Percentiles rank a stretch among this genome's conserved stretches.
These are phyloP conservation scores for Metschnikowia baotianmanensis DNA, from an alignment of 805 yeast genomes.

Conservation along the genomic window DNA sequence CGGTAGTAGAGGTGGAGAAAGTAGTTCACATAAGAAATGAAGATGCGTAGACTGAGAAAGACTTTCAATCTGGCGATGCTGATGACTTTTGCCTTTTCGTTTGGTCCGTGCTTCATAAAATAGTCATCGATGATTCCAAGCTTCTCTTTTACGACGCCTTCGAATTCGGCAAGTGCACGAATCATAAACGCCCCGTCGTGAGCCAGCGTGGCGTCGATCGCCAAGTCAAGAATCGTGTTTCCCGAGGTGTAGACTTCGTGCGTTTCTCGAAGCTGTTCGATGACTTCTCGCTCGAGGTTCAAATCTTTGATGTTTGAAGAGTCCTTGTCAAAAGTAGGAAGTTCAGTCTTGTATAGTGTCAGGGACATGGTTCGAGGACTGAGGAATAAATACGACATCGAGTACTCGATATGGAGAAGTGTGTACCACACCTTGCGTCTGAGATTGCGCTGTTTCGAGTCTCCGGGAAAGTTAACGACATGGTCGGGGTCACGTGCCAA, in stretches of 20 bases:
- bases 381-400: conserved; percentile 12
- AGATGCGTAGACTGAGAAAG: conserved; percentile 9
- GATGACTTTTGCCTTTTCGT: background rate
- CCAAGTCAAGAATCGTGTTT: conserved; percentile 11
- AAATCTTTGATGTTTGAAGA: conserved; percentile 13
- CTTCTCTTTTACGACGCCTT: conserved; percentile 4
- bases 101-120: conserved; percentile 1
- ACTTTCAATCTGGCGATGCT: conserved; percentile 1
- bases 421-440: conserved; percentile 19
- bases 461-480: conserved; percentile 7
- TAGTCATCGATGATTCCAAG: conserved; percentile 14
- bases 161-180: conserved; percentile 13
- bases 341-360: conserved; percentile 10
- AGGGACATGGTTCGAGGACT: conserved; percentile 11
- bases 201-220: conserved; percentile 6
- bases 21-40: conserved; percentile 18
- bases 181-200: conserved; percentile 9
- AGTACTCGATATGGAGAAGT: conserved; percentile 15
- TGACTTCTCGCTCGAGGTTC: conserved; percentile 10
- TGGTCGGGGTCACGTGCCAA: conserved; percentile 19
- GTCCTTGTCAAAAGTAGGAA: conserved; percentile 10
- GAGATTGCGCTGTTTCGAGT: conserved; percentile 13
- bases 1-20: conserved; percentile 22
- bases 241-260: conserved; percentile 8
- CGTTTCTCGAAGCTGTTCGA: conserved; percentile 5